phyloP scores from a whole-genome alignment of 768 basidiomycete species.

The Collybia mongolica region DNA sequence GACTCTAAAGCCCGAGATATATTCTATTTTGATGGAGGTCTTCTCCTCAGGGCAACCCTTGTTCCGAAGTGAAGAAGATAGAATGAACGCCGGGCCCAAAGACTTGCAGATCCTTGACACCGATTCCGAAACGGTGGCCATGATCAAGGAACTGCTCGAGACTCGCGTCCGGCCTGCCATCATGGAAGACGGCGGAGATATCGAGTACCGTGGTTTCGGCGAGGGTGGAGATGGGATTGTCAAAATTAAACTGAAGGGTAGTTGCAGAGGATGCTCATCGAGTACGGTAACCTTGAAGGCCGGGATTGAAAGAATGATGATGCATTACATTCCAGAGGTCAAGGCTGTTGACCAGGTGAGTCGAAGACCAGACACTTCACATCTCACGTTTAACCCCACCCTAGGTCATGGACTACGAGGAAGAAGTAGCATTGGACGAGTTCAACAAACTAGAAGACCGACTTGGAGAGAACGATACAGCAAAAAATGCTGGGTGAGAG shows the following conservation, averaged over 20 bases:
- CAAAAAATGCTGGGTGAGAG: constrained; percentile 48
- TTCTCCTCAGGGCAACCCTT: constrained; percentile 90
- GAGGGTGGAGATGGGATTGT: constrained; percentile 81
- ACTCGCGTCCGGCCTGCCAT: constrained; percentile 95
- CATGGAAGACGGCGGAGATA: constrained; percentile 98
- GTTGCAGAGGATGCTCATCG: constrained; percentile 93
- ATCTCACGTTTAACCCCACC: constrained; percentile 4
- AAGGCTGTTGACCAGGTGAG: constrained; percentile 86
- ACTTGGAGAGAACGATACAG: constrained; percentile 42
- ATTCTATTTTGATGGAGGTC: constrained; percentile 94
- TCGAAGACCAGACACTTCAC: constrained; percentile 1
- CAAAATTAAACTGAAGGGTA: constrained; percentile 90
- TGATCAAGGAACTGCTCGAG: constrained; percentile 97
- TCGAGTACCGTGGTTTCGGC: constrained; percentile 90
- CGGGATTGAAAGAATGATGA: constrained; percentile 98
- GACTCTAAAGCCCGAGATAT: constrained; percentile 94
- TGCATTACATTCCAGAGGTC: constrained; percentile 98
- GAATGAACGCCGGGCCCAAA: constrained; percentile 82
- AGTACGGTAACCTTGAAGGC: constrained; percentile 94
- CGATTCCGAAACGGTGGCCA: constrained; percentile 95
- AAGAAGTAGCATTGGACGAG: constrained; percentile 81
- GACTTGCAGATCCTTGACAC: constrained; percentile 93
- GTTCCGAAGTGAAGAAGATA: constrained; percentile 81
- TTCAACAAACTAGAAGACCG: constrained; percentile 85
- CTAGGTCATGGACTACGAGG: constrained; percentile 89